These are phyloP conservation scores for Diaporthe velutina DNA, from an alignment of 2,329 filamentous ascomycete species.

Conservation along the genomic window DNA sequence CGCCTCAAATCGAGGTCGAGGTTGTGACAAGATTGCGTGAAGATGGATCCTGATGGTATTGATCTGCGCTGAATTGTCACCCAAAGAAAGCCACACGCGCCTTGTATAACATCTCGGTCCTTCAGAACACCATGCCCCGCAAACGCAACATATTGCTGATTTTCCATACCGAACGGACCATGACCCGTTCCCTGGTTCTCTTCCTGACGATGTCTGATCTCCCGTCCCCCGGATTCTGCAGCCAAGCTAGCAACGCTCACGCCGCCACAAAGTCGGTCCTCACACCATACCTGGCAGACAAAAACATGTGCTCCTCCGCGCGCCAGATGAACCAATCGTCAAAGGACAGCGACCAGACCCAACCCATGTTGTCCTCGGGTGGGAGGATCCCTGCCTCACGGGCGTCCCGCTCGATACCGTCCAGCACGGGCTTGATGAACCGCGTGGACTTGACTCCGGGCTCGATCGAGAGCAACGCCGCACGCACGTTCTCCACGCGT, in stretches of 20 bases:
- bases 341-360: conserved; percentile 29
- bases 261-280: conserved; percentile 17
- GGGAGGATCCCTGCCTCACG: conserved; percentile 27
- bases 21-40: neutral
- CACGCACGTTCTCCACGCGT: neutral
- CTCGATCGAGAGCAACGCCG: conserved; percentile 4
- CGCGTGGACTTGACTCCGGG: conserved; percentile 11
- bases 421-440: conserved; percentile 19
- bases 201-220: no score
- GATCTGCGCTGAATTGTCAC: neutral
- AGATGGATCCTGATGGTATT: neutral
- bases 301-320: neutral
- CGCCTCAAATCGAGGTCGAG: neutral
- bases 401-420: conserved; percentile 16
- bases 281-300: neutral
- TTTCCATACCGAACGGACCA: neutral
- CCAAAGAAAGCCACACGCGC: neutral
- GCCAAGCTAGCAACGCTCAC: conserved; percentile 9
- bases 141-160: neutral
- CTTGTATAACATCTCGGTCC: neutral
- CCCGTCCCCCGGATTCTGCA: neutral
- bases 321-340: conserved; percentile 36
- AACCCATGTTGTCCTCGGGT: conserved; percentile 17
- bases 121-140: neutral
- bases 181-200: no score